These are phyloP conservation scores for Sclerotinia sclerotiorum DNA, from an alignment of 2,329 filamentous ascomycete species.

Conservation along the genomic window DNA sequence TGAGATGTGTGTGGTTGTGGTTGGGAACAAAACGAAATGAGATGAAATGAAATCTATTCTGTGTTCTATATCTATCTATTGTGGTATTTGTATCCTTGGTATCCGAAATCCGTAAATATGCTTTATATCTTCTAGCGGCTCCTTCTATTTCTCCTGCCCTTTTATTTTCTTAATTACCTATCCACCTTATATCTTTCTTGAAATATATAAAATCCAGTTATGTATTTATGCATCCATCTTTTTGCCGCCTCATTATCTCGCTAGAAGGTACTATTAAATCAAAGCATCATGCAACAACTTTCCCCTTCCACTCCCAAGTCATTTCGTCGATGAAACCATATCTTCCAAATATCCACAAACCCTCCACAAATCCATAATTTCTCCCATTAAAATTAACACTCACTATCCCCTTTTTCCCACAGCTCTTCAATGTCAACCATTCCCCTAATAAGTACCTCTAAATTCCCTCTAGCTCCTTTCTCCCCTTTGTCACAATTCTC, in stretches of 20 bases:
- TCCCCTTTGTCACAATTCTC: not conserved
- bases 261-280: not conserved
- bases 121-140: not conserved
- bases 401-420: no score
- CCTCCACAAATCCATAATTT: not conserved
- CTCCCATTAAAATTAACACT: no score
- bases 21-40: not conserved
- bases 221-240: no score
- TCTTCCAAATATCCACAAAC: no score
- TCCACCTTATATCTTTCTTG: not conserved
- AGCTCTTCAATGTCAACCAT: not conserved
- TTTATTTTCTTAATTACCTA: not conserved
- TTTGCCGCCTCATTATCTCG: no score
- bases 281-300: not conserved
- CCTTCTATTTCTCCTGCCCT: no score
- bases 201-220: no score
- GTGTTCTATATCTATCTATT: not conserved
- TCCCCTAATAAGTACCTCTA: not conserved
- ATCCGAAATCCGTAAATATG: no score
- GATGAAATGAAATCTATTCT: not conserved
- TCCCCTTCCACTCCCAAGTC: no score
- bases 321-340: not conserved
- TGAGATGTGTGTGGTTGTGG: not conserved
- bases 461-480: not conserved
- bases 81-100: not conserved